Percentiles rank a stretch among this genome's conserved stretches.
These are phyloP conservation scores for Trichoderma atrobrunneum DNA, from an alignment of 2,329 filamentous ascomycete species.

Conservation along the genomic window DNA sequence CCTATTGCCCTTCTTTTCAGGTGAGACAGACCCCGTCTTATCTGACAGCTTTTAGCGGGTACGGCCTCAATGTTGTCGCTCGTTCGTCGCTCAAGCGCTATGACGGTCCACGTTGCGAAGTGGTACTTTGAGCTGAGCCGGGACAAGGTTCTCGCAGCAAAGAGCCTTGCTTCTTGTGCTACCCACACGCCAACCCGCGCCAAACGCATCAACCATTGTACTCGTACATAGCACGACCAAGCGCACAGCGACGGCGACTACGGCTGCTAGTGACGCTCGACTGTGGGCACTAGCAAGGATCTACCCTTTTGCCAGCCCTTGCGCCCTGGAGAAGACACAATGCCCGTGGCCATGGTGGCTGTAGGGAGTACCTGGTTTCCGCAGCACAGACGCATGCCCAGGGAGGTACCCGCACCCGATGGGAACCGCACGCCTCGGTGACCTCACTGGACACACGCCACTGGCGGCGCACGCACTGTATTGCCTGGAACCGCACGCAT, in stretches of 20 bases:
- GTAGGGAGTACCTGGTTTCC: slow-evolving; percentile 5
- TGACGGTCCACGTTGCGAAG: neutral
- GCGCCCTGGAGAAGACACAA: neutral
- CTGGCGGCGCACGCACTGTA: slow-evolving; percentile 1
- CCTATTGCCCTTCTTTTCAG: neutral
- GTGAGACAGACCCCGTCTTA: neutral
- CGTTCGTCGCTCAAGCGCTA: neutral
- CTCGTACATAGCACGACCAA: neutral
- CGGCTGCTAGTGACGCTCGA: neutral
- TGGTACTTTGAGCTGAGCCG: neutral
- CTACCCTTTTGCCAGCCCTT: neutral
- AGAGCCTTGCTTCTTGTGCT: neutral
- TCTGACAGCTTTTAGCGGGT: neutral
- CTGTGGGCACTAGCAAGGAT: neutral
- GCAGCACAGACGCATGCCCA: neutral
- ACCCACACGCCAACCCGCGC: neutral
- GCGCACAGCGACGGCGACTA: neutral
- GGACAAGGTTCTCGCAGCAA: neutral
- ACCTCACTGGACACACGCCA: neutral
- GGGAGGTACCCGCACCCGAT: neutral
- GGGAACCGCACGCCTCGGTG: neutral
- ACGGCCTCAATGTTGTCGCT: neutral
- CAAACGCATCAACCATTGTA: neutral
- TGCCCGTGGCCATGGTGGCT: neutral
- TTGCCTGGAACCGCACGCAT: neutral